A percentile compares a stretch with the other conserved stretches of the same genome.
phyloP scores from a whole-genome alignment of 1,139 yeast species.

The Taphrina communis region DNA sequence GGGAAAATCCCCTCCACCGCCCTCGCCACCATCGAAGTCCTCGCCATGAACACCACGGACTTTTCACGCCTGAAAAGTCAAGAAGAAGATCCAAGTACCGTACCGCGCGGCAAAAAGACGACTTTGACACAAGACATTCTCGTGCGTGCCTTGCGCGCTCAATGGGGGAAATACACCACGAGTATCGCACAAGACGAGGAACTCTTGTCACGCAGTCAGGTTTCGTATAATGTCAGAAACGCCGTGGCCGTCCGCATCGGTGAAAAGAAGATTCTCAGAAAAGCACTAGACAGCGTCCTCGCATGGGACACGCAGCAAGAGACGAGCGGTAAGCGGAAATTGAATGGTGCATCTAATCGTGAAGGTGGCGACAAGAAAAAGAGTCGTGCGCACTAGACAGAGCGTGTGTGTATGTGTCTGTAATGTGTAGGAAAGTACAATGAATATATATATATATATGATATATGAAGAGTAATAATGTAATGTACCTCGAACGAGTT shows the following conservation, averaged over 20 bases:
- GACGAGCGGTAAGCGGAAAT: neutral
- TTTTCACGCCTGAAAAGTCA: slow-evolving; percentile 37
- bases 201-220: slow-evolving; percentile 38
- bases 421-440: neutral
- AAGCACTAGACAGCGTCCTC: slow-evolving; percentile 7
- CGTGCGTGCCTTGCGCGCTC: slow-evolving; percentile 40
- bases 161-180: slow-evolving; percentile 42
- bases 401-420: neutral
- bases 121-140: slow-evolving; percentile 42
- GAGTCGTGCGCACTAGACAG: slow-evolving; percentile 4
- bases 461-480: too few relatives aligned
- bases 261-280: slow-evolving; percentile 43
- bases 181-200: slow-evolving; percentile 45
- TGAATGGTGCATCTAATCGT: neutral
- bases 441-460: too few relatives aligned
- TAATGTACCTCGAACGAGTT: neutral
- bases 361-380: neutral
- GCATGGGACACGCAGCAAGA: slow-evolving; percentile 17
- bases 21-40: slow-evolving; percentile 42
- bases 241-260: slow-evolving; percentile 45
- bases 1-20: slow-evolving; percentile 44
- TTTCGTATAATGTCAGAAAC: slow-evolving; percentile 41
- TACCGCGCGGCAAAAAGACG: slow-evolving; percentile 42
- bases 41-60: slow-evolving; percentile 39
- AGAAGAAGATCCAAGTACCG: slow-evolving; percentile 1